These are phyloP conservation scores for Yamadazyma tumulicola DNA, from an alignment of 805 yeast genomes.

Conservation along the genomic window DNA sequence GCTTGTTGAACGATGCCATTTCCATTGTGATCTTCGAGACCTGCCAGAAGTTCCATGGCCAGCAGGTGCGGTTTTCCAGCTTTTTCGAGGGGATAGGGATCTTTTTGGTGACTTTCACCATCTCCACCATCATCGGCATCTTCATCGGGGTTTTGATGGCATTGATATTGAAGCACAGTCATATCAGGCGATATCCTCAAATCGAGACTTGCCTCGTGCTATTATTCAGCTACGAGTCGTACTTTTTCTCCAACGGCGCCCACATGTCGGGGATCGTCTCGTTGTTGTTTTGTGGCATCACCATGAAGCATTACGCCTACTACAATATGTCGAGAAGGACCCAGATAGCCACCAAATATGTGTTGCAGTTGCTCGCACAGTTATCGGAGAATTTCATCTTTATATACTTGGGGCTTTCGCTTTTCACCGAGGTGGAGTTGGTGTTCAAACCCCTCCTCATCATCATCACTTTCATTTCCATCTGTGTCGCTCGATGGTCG, in stretches of 20 bases:
- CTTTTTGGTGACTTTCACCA: constrained; percentile 88
- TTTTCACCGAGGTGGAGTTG: constrained; percentile 93
- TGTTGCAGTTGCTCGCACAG: constrained; percentile 92
- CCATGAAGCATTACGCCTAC: constrained; percentile 94
- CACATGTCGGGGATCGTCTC: constrained; percentile 99
- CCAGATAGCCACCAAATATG: constrained; percentile 92
- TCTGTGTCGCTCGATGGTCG: constrained; percentile 94
- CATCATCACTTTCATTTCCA: constrained; percentile 82
- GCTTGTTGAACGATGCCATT: constrained; percentile 92
- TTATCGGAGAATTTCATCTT: constrained; percentile 95
- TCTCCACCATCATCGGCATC: constrained; percentile 86
- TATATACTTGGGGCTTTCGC: constrained; percentile 87
- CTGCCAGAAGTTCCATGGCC: constrained; percentile 92
- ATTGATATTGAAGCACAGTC: constrained; percentile 83
- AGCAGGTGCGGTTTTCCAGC: constrained; percentile 65
- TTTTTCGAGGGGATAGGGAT: constrained; percentile 91
- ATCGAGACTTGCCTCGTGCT: constrained; percentile 92
- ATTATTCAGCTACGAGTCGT: constrained; percentile 90
- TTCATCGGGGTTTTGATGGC: constrained; percentile 88
- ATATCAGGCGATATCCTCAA: constrained; percentile 91
- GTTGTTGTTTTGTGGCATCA: constrained; percentile 90
- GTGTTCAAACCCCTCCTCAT: constrained; percentile 92
- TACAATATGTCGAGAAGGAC: constrained; percentile 97
- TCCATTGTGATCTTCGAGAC: constrained; percentile 99
- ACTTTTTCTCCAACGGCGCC: constrained; percentile 97